phyloP scores from a whole-genome alignment of 2,329 filamentous ascomycete genomes.

The Microthyrium microscopicum region DNA sequence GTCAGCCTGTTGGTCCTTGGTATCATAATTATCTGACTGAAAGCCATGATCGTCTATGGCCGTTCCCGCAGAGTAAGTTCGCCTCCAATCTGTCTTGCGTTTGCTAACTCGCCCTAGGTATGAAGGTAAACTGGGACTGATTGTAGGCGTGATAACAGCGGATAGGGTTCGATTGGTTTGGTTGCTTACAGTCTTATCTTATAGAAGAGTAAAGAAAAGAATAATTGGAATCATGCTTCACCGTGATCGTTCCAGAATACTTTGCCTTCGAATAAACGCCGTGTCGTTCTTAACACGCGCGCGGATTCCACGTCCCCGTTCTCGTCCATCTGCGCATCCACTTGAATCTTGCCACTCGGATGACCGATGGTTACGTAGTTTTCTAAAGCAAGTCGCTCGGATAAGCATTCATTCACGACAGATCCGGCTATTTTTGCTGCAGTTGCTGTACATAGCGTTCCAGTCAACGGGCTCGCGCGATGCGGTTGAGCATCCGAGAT shows the following conservation, averaged over 20 bases:
- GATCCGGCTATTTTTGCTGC: slow-evolving; percentile 21
- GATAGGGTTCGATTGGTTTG: no score
- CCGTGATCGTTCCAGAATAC: slow-evolving; percentile 14
- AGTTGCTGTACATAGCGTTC: slow-evolving; percentile 25
- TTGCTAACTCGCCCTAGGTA: slow-evolving; percentile 1
- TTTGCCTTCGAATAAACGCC: slow-evolving; percentile 20
- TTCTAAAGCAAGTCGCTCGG: slow-evolving; percentile 13
- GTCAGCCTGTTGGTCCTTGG: slow-evolving; percentile 1
- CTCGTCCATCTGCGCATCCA: slow-evolving; percentile 18
- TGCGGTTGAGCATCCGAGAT: slow-evolving; percentile 28
- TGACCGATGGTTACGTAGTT: slow-evolving; percentile 23
- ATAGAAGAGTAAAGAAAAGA: no score
- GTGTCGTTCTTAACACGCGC: slow-evolving; percentile 21
- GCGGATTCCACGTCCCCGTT: slow-evolving; percentile 13
- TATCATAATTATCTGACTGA: slow-evolving; percentile 7
- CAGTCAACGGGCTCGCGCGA: slow-evolving; percentile 26
- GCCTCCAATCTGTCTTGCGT: background rate
- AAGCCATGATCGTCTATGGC: slow-evolving; percentile 7
- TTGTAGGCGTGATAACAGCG: no score
- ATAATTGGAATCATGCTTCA: no score
- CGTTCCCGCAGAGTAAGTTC: slow-evolving; percentile 6
- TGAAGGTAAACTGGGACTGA: slow-evolving; percentile 8
- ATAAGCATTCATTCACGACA: slow-evolving; percentile 18
- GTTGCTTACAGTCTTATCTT: no score
- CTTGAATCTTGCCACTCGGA: slow-evolving; percentile 20